Evolutionary conservation across 176 grass and related monocot genomes (phyloP).

Genomic region (Cenchrus americanus): DNA sequence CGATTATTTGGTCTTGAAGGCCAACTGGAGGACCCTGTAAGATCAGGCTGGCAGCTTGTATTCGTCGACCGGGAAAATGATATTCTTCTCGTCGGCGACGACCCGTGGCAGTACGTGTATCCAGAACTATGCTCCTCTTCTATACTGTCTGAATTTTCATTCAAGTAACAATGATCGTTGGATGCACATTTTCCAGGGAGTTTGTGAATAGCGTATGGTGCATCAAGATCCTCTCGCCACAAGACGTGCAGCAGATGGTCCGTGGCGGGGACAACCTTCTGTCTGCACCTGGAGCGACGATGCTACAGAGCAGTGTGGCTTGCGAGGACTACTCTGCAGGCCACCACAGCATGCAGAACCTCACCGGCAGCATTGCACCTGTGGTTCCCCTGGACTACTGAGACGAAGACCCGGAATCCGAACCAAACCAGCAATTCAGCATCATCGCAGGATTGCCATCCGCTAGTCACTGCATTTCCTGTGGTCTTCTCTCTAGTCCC

Average conservation of each 20-base stretch:
- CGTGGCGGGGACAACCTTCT: slow-evolving; percentile 54
- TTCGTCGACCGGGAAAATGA: slow-evolving; percentile 97
- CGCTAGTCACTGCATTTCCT: background rate
- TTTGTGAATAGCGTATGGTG: slow-evolving; percentile 92
- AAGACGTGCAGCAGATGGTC: slow-evolving; percentile 81
- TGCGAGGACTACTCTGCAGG: slow-evolving; percentile 56
- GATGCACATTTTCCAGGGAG: slow-evolving; percentile 57
- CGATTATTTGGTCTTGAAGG: slow-evolving; percentile 95
- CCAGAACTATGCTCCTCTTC: background rate
- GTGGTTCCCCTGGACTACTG: slow-evolving; percentile 71
- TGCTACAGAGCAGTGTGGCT: slow-evolving; percentile 40
- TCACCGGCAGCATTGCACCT: slow-evolving; percentile 55
- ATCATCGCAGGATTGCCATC: background rate
- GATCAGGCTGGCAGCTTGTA: slow-evolving; percentile 99
- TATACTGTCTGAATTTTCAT: background rate
- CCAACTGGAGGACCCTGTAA: slow-evolving; percentile 89
- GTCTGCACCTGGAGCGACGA: slow-evolving; percentile 50
- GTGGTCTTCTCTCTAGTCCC: slow-evolving; percentile 9
- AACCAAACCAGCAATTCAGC: background rate
- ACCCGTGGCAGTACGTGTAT: slow-evolving; percentile 91
- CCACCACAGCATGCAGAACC: slow-evolving; percentile 65
- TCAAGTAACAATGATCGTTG: slow-evolving; percentile 21
- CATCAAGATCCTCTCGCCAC: slow-evolving; percentile 86
- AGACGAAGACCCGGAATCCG: slow-evolving; percentile 13
- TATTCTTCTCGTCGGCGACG: slow-evolving; percentile 93